Conservation (phyloP, 805 yeast genomes). For the Cyberlindnera subsufficiens region DNA sequence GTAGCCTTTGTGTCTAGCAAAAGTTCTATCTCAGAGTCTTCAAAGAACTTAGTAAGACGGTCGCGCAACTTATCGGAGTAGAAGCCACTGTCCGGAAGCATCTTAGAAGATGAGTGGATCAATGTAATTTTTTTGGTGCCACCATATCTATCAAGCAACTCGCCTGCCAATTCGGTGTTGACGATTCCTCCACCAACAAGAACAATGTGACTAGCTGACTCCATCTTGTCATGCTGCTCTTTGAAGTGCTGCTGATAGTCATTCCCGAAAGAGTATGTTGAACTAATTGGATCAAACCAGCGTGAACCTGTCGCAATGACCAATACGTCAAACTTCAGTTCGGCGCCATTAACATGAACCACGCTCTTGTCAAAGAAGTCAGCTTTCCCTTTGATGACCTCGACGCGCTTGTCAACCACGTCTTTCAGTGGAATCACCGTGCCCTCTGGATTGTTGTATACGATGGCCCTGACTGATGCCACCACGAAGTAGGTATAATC, state of each 20-base stretch:
- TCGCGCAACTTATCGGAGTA: constrained; percentile 12
- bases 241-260: constrained; percentile 12
- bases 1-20: constrained; percentile 10
- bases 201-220: constrained; percentile 19
- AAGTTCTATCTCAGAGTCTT: constrained; percentile 14
- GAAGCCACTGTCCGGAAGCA: constrained; percentile 11
- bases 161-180: constrained; percentile 29
- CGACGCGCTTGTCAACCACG: constrained; percentile 11
- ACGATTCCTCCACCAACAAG: constrained; percentile 29
- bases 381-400: constrained; percentile 14
- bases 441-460: constrained; percentile 4
- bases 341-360: constrained; percentile 9
- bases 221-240: constrained; percentile 11
- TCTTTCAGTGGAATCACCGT: constrained; percentile 10
- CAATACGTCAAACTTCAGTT: constrained; percentile 19
- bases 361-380: constrained; percentile 8
- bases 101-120: constrained; percentile 10
- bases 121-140: constrained; percentile 15
- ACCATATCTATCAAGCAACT: constrained; percentile 19
- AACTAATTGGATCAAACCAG: constrained; percentile 24
- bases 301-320: constrained; percentile 28
- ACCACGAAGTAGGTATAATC: constrained; percentile 8
- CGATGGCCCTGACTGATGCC: constrained; percentile 8
- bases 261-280: constrained; percentile 11
- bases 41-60: constrained; percentile 13